A percentile compares a stretch with the other conserved stretches of the same genome.
phyloP scores from a whole-genome alignment of 345 rosid genomes.

The Euphorbia lathyris region DNA sequence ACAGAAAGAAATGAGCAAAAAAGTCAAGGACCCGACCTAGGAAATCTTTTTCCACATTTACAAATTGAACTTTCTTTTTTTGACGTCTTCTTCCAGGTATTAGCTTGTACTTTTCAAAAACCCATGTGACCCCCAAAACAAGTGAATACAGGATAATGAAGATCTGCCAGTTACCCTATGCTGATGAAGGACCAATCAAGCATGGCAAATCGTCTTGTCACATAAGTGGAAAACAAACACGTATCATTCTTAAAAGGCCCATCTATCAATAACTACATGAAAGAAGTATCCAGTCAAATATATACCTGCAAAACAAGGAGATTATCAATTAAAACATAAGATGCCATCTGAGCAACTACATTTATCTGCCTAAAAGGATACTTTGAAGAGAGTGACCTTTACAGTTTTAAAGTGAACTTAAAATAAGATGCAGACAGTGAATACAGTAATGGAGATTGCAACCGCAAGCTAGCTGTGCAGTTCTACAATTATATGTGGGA shows the following conservation, averaged over 20 bases:
- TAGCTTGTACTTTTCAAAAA: background rate
- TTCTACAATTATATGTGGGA: background rate
- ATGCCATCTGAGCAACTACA: background rate
- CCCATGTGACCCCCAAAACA: background rate
- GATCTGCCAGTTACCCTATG: background rate
- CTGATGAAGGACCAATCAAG: background rate
- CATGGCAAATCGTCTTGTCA: constrained; percentile 9
- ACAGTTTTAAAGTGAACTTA: no score
- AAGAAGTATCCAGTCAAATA: constrained; percentile 4
- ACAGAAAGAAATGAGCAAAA: background rate
- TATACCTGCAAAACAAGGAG: constrained; percentile 25
- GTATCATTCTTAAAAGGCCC: background rate
- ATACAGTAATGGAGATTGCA: background rate
- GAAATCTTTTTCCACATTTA: background rate
- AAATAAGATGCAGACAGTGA: background rate
- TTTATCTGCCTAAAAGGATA: background rate
- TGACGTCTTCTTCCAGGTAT: background rate
- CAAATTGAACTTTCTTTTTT: background rate
- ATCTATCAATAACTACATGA: background rate
- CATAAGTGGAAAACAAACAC: constrained; percentile 1
- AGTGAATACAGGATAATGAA: background rate
- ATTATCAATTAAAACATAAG: background rate
- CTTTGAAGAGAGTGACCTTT: background rate
- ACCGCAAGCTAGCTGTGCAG: no score
- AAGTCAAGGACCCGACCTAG: background rate